Evolutionary conservation across 148 eudicot species (phyloP).

Genomic region (Limonium bicolor): DNA sequence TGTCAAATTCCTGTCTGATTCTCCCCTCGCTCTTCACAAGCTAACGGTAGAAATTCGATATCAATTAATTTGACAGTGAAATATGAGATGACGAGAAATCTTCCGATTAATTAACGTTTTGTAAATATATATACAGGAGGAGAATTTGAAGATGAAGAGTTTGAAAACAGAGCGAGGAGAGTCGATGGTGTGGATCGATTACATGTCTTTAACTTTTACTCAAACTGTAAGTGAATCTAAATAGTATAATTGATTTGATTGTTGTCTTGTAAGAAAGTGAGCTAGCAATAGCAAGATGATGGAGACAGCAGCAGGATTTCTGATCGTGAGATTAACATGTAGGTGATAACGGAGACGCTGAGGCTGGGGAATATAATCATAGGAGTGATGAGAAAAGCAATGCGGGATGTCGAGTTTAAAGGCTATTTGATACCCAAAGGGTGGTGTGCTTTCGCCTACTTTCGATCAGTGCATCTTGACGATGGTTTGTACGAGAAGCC

Average conservation of each 20-base stretch:
- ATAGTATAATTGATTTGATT: neutral
- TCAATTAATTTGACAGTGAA: neutral
- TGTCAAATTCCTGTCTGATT: conserved; percentile 66
- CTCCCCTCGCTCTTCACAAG: conserved; percentile 54
- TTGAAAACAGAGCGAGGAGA: conserved; percentile 39
- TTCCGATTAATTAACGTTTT: too few relatives aligned
- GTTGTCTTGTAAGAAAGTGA: too few relatives aligned
- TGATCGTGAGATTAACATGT: neutral
- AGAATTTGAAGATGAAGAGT: conserved; percentile 51
- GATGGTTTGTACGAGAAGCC: conserved; percentile 38
- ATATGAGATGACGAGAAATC: neutral
- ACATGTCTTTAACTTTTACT: conserved; percentile 59
- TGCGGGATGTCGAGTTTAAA: conserved; percentile 78
- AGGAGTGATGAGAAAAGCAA: conserved; percentile 78
- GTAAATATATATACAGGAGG: conserved; percentile 67
- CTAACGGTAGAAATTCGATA: too few relatives aligned
- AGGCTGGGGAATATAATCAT: conserved; percentile 70
- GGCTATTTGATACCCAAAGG: conserved; percentile 77
- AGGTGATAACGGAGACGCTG: conserved; percentile 83
- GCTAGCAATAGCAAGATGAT: too few relatives aligned
- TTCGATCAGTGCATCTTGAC: conserved; percentile 81
- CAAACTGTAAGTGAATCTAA: conserved; percentile 34
- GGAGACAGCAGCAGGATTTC: neutral
- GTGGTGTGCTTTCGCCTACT: conserved; percentile 68
- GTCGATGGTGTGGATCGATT: conserved; percentile 60